Conservation (phyloP, 169 alveolate genomes). For the Plasmodium fragile region DNA sequence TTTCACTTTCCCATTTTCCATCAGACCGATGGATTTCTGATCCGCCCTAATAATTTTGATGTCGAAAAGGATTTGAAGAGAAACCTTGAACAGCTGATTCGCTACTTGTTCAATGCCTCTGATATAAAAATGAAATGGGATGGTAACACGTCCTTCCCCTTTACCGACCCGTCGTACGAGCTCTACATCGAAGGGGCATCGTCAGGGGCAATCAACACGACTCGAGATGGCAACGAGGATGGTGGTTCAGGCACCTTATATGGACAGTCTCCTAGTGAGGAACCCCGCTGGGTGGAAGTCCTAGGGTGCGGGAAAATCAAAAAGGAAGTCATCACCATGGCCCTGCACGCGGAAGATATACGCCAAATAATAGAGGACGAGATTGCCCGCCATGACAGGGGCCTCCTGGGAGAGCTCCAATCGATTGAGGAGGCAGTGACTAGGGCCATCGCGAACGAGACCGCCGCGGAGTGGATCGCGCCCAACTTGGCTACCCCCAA, state of each 20-base stretch:
- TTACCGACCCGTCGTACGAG: conserved; percentile 94
- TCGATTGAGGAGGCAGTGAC: background rate
- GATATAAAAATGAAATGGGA: conserved; percentile 90
- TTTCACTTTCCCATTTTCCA: conserved; percentile 96
- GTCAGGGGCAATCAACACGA: conserved; percentile 50
- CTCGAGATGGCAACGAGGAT: background rate
- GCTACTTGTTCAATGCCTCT: conserved; percentile 83
- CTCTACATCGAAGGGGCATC: conserved; percentile 86
- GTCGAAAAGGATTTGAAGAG: conserved; percentile 77
- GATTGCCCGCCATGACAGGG: conserved; percentile 20
- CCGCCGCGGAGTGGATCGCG: background rate
- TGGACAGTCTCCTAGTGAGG: background rate
- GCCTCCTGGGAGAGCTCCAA: background rate
- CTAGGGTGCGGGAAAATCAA: conserved; percentile 94
- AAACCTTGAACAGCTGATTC: conserved; percentile 87
- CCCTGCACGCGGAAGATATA: conserved; percentile 45
- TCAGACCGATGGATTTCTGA: conserved; percentile 90
- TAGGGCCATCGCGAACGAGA: background rate
- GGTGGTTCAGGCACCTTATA: no score
- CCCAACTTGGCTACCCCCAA: background rate
- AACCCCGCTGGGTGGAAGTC: conserved; percentile 86
- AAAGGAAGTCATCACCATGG: conserved; percentile 86
- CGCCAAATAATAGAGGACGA: conserved; percentile 65
- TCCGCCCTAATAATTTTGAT: conserved; percentile 71
- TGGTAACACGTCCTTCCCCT: conserved; percentile 92